These are phyloP conservation scores for Mycena amicta DNA, from an alignment of 768 basidiomycete genomes.

Conservation along the genomic window DNA sequence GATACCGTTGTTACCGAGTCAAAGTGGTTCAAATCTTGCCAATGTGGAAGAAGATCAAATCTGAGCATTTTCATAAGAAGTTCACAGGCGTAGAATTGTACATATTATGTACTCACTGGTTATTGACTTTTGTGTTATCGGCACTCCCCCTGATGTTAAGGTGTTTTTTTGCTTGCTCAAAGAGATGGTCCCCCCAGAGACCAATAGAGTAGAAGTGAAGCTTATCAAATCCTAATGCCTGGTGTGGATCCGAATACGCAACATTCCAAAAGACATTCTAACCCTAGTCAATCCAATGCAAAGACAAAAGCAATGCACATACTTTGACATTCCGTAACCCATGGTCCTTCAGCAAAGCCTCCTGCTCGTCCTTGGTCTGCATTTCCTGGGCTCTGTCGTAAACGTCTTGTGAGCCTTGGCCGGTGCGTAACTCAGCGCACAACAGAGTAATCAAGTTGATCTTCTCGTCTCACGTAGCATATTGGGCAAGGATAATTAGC, in stretches of 20 bases:
- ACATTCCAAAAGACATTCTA: slow-evolving; percentile 47
- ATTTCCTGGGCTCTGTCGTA: background rate
- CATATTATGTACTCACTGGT: slow-evolving; percentile 26
- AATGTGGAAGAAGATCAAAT: slow-evolving; percentile 30
- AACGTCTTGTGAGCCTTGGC: too few species aligned
- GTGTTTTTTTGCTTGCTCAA: slow-evolving; percentile 27
- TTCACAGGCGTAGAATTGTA: background rate
- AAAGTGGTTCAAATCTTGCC: slow-evolving; percentile 39
- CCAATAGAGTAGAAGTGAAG: slow-evolving; percentile 39
- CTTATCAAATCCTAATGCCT: slow-evolving; percentile 38
- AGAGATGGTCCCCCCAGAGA: slow-evolving; percentile 34
- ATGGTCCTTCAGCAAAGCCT: background rate
- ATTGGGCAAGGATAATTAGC: slow-evolving; percentile 39
- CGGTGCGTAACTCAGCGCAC: too few species aligned
- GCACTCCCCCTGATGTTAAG: slow-evolving; percentile 18
- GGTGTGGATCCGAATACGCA: slow-evolving; percentile 34
- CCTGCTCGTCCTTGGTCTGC: background rate
- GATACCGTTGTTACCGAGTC: slow-evolving; percentile 21
- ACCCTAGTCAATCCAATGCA: background rate
- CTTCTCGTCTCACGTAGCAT: slow-evolving; percentile 34
- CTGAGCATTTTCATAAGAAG: slow-evolving; percentile 28
- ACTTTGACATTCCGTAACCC: background rate
- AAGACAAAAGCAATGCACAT: background rate
- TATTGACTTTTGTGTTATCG: slow-evolving; percentile 21
- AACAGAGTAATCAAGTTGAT: slow-evolving; percentile 22